Conservation (phyloP, 495 filamentous ascomycete genomes). For the Xylaria flabelliformis region DNA sequence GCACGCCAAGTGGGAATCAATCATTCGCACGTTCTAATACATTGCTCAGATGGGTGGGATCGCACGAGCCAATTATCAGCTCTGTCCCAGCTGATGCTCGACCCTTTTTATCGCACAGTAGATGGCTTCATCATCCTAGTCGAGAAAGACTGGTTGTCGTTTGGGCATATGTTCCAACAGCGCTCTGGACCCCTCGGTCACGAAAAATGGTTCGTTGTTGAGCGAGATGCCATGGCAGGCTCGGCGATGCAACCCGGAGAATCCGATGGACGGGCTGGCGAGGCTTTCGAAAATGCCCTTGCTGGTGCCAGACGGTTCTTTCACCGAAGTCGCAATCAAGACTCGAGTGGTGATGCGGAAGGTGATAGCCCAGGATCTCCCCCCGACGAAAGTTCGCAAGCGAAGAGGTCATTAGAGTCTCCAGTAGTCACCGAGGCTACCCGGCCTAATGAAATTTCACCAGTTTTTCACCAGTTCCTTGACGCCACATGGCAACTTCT, state of each 20-base stretch:
- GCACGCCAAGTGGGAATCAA: slow-evolving; percentile 87
- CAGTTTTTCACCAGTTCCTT: slow-evolving; percentile 97
- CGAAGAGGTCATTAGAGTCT: slow-evolving; percentile 34
- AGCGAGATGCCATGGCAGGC: slow-evolving; percentile 69
- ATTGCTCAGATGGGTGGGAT: slow-evolving; percentile 99
- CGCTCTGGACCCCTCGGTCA: slow-evolving; percentile 83
- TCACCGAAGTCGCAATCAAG: slow-evolving; percentile 73
- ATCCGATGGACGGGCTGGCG: slow-evolving; percentile 65
- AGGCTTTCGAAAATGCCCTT: slow-evolving; percentile 85
- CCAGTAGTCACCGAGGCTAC: slow-evolving; percentile 49
- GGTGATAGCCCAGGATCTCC: slow-evolving; percentile 33
- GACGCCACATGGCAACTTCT: slow-evolving; percentile 93
- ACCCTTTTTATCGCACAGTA: slow-evolving; percentile 94
- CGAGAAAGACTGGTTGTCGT: slow-evolving; percentile 98
- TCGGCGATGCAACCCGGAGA: slow-evolving; percentile 60
- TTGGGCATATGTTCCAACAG: slow-evolving; percentile 95
- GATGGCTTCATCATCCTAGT: slow-evolving; percentile 95
- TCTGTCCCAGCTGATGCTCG: slow-evolving; percentile 90
- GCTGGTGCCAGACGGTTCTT: slow-evolving; percentile 91
- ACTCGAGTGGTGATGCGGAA: slow-evolving; percentile 59
- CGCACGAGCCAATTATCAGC: slow-evolving; percentile 94
- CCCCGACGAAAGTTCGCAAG: slow-evolving; percentile 37
- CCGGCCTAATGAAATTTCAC: slow-evolving; percentile 83
- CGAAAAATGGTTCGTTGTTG: slow-evolving; percentile 93
- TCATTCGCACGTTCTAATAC: slow-evolving; percentile 93